Evolutionary conservation across 176 grass and related monocot genomes (phyloP).

Genomic region (Rhynchospora pubera): DNA sequence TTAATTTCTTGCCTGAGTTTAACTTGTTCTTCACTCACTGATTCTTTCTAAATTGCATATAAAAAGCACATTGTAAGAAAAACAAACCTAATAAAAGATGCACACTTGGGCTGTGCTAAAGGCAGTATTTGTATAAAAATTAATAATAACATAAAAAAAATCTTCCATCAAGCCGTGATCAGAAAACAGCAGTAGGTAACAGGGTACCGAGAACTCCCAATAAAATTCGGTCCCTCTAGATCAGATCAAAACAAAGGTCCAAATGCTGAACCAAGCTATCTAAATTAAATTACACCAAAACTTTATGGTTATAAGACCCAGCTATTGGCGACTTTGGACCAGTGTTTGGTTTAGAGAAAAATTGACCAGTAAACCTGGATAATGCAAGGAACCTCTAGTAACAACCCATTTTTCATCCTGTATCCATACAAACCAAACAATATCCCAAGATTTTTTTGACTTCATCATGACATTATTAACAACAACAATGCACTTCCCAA

Average conservation of each 20-base stretch:
- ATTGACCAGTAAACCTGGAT: neutral
- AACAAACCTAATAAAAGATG: neutral
- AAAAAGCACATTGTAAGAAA: constrained; percentile 7
- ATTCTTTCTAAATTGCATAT: constrained; percentile 48
- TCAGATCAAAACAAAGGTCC: neutral
- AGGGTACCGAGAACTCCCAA: neutral
- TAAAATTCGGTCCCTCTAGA: neutral
- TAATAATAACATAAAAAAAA: neutral
- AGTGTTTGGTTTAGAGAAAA: neutral
- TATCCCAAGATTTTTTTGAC: neutral
- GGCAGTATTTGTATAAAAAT: neutral
- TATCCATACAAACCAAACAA: neutral
- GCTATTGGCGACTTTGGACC: neutral
- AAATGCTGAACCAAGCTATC: neutral
- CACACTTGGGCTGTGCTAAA: neutral
- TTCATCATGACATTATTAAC: neutral
- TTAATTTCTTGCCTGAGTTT: constrained; percentile 58
- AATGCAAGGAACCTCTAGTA: neutral
- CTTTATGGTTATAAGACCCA: neutral
- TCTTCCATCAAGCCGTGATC: neutral
- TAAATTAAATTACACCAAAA: neutral
- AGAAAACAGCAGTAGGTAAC: neutral
- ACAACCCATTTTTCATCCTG: neutral
- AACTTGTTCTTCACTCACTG: constrained; percentile 38
- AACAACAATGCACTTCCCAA: neutral